Evolutionary conservation across 1,284 basidiomycete species (phyloP), one percentile per base, ranked within the genome.

Genomic region (Ganoderma leucocontextum): DNA sequence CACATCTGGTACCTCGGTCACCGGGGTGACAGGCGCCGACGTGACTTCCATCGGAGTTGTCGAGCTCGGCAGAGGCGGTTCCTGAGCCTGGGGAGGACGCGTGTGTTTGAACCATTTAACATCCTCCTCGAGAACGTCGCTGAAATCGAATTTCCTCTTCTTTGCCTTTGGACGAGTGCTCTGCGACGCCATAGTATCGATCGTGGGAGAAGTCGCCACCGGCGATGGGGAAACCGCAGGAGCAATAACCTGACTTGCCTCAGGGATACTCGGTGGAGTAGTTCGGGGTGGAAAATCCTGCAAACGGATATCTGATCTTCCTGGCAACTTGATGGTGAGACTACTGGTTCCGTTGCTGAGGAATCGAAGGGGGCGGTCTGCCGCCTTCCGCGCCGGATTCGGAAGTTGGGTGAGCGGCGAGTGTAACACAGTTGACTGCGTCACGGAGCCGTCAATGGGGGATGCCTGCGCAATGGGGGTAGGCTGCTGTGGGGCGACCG

Each of bases 101-200:
- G 57, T 72, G 19, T 65, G 63, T 62, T 72, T 55, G 61, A 55
- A 75, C 73, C 73, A 74, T 19, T 67, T 65, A 0, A 75, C 63
- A 22, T 75, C 74, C 0, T 72, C 73, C 38, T 68, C 44, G 59
- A 75, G 71, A 62, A 74, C 72, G 10, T 68, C 64, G 13, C 69
- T 70, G 15, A 67, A 29, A 10, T 65, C 7, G 8, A 66, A 17
- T 2, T 63, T 64, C 49, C 66, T 71, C 62, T 63, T 68, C 63
- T 75, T 75, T 22, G 63, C 13, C 47, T 65, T 59, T 2, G 57
- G n/a, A 12, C 47, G 55, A 7, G 64, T 22, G 29, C 55, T 33
- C 19, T 65, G 57, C 12, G 64, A 52, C 22, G 42, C 10, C 53
- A 35, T 55, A 4, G 53, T 41, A 25, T 42, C 53, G 22, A 13